Evolutionary conservation across 164 flowering plant genomes (phyloP), one percentile per base, ranked within the genome.

Genomic region (Malania oleifera): DNA sequence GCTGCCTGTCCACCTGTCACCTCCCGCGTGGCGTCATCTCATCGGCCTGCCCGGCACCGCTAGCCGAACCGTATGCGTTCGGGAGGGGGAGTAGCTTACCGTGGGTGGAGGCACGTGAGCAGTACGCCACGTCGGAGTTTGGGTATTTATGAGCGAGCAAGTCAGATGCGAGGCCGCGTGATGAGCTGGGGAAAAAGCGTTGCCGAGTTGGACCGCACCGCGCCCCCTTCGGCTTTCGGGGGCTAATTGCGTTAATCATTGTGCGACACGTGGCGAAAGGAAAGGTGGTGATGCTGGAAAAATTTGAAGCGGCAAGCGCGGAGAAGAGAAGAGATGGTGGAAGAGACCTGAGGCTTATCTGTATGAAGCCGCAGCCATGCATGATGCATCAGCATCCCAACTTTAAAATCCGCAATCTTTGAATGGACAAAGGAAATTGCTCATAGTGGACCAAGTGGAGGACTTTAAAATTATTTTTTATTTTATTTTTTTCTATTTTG

Each of bases 271-370:
- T 67, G 69, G 44, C 24, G 25, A 17, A n/a, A 41, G 15, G 31
- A 13, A 2, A 17, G 54, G 61, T 60, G 49, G 34, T 54, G 64
- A 54, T 38, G 49, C 19, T n/a, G 15, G 26, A 20, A 15, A 5
- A 15, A 1, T 52, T 54, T 57, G 60, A 54, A 48, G 67, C 73
- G 73, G 45, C 49, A 54, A 66, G 60, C 75, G 59, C 75, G 75
- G 78, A 19, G 67, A 56, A n/a, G 25, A 56, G 65, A 65, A 61
- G 57, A 61, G 17, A 25, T 14, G 12, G 40, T 4, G 55, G 35
- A 31, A 31, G 35, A 31, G 35, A 31, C 35, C 9, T 31, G 6
- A 4, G 35, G 9, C 35, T 31, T 31, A 31, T 31, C 35, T 9
- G 35, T 4, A n/a, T n/a, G n/a, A n/a, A n/a, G n/a, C n/a, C n/a